Conservation (phyloP, 441 rosid species). For the Gossypium gossypioides region DNA sequence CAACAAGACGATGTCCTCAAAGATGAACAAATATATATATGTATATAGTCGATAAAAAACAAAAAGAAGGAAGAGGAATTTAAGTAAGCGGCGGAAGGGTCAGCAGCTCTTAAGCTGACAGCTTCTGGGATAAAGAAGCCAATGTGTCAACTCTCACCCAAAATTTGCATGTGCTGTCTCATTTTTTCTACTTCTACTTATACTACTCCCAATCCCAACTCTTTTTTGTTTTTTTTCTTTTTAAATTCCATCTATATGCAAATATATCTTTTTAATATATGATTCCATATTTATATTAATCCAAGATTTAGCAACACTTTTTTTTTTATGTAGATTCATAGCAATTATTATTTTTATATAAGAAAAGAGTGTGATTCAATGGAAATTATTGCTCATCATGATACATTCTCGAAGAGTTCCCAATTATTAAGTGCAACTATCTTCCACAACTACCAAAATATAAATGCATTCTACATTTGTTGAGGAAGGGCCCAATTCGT, state of each 20-base stretch:
- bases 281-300: not conserved
- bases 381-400: not conserved
- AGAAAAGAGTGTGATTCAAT: not conserved
- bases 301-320: not conserved
- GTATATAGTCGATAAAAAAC: not conserved
- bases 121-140: not conserved
- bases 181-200: not conserved
- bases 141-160: slow-evolving; percentile 1
- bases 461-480: not conserved
- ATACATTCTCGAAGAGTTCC: not conserved
- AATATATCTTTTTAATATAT: not conserved
- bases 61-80: not conserved
- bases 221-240: not conserved
- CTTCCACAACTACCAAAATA: slow-evolving; percentile 4
- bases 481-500: not conserved
- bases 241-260: not conserved
- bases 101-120: not conserved
- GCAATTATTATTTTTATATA: too few relatives aligned
- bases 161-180: not conserved
- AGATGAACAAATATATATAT: not conserved
- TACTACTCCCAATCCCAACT: not conserved
- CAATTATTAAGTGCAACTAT: not conserved
- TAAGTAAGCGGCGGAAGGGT: slow-evolving; percentile 4
- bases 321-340: not conserved
- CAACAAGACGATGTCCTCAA: not conserved